Evolutionary conservation across 2,329 filamentous ascomycete species (phyloP).

Genomic region (Tolypocladium album): DNA sequence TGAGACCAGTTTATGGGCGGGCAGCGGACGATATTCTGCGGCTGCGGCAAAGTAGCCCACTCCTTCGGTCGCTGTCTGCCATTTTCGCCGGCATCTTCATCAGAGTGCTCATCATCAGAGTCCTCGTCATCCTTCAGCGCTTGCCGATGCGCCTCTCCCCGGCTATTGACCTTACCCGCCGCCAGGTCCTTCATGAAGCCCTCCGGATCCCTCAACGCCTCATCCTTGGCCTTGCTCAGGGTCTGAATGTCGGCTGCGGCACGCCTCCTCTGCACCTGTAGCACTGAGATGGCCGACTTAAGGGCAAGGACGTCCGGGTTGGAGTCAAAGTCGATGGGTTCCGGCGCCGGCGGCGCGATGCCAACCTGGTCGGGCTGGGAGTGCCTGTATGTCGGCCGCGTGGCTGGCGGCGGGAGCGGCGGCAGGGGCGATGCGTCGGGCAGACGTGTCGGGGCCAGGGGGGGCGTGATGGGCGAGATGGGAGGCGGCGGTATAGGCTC

Average conservation of each 20-base stretch:
- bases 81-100: conserved; percentile 14
- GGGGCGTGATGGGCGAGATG: conserved; percentile 45
- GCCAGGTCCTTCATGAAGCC: conserved; percentile 60
- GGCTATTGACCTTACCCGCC: conserved; percentile 44
- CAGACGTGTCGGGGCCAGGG: conserved; percentile 26
- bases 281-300: conserved; percentile 71
- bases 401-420: conserved; percentile 8
- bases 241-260: conserved; percentile 64
- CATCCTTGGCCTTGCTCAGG: conserved; percentile 58
- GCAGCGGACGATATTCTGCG: conserved; percentile 75
- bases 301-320: conserved; percentile 86
- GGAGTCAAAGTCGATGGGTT: conserved; percentile 45
- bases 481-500: conserved; percentile 36
- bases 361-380: conserved; percentile 27
- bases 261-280: conserved; percentile 76
- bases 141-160: not conserved
- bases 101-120: conserved; percentile 12
- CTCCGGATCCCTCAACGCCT: conserved; percentile 59
- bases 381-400: conserved; percentile 30
- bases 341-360: conserved; percentile 35
- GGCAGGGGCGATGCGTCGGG: conserved; percentile 7
- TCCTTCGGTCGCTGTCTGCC: conserved; percentile 20
- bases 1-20: conserved; percentile 92
- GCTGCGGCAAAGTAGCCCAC: conserved; percentile 60
- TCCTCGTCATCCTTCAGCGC: conserved; percentile 10